A percentile compares a stretch with the other conserved stretches of the same genome.
Conservation (phyloP, 257 asterid species). For the Voacanga thouarsii region DNA sequence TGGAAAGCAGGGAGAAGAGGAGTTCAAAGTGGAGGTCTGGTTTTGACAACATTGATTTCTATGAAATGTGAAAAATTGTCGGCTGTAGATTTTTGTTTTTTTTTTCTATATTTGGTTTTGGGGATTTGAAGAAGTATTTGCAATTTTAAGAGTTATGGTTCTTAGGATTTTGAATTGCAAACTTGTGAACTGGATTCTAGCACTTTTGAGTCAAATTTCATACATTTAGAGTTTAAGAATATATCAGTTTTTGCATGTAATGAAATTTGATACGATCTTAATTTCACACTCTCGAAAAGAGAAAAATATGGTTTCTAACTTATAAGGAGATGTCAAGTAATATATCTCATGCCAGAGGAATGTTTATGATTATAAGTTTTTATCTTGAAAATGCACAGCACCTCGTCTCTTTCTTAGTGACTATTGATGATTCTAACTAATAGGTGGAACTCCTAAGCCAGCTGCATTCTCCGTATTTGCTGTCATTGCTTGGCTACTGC, state of each 20-base stretch:
- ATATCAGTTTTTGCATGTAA: background rate
- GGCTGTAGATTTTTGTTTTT: background rate
- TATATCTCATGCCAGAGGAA: background rate
- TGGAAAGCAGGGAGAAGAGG: constrained; percentile 92
- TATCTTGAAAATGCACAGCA: background rate
- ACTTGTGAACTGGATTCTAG: background rate
- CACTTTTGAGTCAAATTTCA: background rate
- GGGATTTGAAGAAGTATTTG: background rate
- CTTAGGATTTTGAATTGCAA: background rate
- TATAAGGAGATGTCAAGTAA: too few relatives aligned
- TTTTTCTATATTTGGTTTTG: background rate
- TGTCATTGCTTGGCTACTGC: constrained; percentile 69
- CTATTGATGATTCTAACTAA: constrained; percentile 11
- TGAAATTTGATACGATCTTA: background rate
- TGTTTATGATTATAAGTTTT: background rate
- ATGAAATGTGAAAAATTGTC: background rate
- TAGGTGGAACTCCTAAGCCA: constrained; percentile 82
- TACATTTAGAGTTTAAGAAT: background rate
- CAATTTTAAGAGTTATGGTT: background rate
- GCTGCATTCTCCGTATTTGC: constrained; percentile 68
- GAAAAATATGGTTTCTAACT: background rate
- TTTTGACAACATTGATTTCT: background rate
- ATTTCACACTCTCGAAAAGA: background rate
- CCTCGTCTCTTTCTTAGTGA: constrained; percentile 6
- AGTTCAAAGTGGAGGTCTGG: constrained; percentile 75